Evolutionary conservation across 1,139 yeast genomes (phyloP).

Genomic region (Yamadazyma blattariae): DNA sequence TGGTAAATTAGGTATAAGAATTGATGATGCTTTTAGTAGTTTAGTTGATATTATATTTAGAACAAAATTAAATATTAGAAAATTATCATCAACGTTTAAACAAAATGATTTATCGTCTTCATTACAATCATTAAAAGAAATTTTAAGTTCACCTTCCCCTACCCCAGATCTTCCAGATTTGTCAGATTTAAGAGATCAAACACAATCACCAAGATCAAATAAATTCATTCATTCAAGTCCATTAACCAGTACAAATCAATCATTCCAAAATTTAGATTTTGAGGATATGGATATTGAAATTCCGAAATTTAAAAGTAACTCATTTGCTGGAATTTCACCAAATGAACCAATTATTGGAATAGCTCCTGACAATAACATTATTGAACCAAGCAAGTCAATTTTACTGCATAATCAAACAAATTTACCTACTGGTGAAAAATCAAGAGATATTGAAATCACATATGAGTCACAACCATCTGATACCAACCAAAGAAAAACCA

Average conservation of each 20-base stretch:
- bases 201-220: not conserved
- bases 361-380: conserved; percentile 1
- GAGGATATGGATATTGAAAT: conserved; percentile 8
- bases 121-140: conserved; percentile 10
- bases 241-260: not conserved
- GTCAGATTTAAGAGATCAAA: not conserved
- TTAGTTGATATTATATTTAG: conserved; percentile 16
- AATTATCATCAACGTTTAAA: conserved; percentile 1
- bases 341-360: not conserved
- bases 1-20: conserved; percentile 18
- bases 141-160: conserved; percentile 4
- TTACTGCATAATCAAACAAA: too few relatives aligned
- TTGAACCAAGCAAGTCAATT: not conserved
- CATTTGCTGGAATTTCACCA: not conserved
- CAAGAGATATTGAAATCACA: too few relatives aligned
- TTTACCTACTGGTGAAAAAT: too few relatives aligned
- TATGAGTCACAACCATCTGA: too few relatives aligned
- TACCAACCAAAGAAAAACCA: too few relatives aligned
- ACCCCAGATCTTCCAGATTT: conserved; percentile 1
- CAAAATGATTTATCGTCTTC: conserved; percentile 6
- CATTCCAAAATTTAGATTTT: conserved; percentile 3
- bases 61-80: conserved; percentile 3
- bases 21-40: conserved; percentile 29
- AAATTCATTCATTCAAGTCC: not conserved
- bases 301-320: conserved; percentile 9